Percentiles rank a stretch among this genome's conserved stretches.
These are phyloP conservation scores for Globisporangium viniferum DNA, from an alignment of 352 stramenopile species.

Conservation along the genomic window DNA sequence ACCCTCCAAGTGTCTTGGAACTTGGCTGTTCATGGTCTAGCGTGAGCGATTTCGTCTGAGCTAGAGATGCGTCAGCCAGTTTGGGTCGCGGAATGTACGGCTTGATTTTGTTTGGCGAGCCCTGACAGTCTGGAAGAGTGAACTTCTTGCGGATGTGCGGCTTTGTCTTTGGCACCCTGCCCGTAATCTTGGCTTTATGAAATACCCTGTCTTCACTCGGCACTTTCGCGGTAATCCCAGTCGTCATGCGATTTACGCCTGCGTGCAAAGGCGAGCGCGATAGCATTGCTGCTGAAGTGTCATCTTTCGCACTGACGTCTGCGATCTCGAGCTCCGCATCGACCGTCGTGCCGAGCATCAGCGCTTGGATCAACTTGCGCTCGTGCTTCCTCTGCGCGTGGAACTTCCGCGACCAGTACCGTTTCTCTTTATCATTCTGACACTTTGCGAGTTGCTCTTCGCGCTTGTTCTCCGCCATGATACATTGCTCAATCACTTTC, in stretches of 20 bases:
- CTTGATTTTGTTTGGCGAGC: constrained; percentile 29
- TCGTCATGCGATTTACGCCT: constrained; percentile 9
- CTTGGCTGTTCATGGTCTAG: background rate
- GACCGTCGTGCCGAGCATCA: constrained; percentile 46
- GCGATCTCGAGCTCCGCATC: constrained; percentile 31
- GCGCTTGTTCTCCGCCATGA: constrained; percentile 63
- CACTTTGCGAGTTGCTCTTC: constrained; percentile 58
- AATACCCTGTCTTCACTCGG: constrained; percentile 38
- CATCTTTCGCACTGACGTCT: constrained; percentile 19
- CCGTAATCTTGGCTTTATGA: constrained; percentile 30
- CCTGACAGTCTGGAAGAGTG: constrained; percentile 36
- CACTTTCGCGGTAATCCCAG: constrained; percentile 23
- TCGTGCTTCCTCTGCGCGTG: constrained; percentile 51
- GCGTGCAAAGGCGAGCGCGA: constrained; percentile 1
- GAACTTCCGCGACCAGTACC: constrained; percentile 56
- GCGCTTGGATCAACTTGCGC: constrained; percentile 44
- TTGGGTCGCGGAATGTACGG: constrained; percentile 6
- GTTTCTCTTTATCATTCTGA: constrained; percentile 38
- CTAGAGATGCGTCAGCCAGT: background rate
- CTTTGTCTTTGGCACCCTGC: constrained; percentile 32
- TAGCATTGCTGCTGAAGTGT: background rate
- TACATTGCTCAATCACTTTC: constrained; percentile 74
- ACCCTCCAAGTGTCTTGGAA: background rate
- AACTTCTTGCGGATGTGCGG: constrained; percentile 40
- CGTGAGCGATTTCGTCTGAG: background rate